These are phyloP conservation scores for Trichophyton mentagrophytes DNA, from an alignment of 2,329 filamentous ascomycete species.

Conservation along the genomic window DNA sequence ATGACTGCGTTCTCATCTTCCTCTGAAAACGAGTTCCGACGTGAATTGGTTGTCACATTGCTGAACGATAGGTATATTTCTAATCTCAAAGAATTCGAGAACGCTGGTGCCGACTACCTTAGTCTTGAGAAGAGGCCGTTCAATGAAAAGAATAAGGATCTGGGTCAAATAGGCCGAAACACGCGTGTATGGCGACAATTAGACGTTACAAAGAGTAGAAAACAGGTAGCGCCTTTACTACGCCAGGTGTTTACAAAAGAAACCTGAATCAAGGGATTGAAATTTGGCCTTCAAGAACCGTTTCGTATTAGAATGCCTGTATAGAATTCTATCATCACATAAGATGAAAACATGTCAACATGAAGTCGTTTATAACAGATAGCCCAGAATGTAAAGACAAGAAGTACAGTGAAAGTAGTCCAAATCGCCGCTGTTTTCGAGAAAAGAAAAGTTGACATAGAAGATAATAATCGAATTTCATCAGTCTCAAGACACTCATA, in stretches of 20 bases:
- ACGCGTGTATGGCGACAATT: conserved; percentile 44
- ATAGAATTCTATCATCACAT: neutral
- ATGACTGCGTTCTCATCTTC: conserved; percentile 45
- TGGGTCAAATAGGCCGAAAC: conserved; percentile 21
- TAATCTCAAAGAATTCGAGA: conserved; percentile 36
- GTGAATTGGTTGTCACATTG: conserved; percentile 40
- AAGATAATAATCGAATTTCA: neutral
- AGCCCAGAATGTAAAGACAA: neutral
- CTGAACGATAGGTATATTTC: conserved; percentile 30
- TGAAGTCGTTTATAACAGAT: neutral
- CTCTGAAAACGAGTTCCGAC: conserved; percentile 32
- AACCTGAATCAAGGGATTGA: neutral
- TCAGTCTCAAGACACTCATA: neutral
- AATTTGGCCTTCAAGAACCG: neutral
- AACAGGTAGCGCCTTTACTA: conserved; percentile 49
- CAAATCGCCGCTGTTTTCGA: neutral
- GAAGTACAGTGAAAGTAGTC: neutral
- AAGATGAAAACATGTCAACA: neutral
- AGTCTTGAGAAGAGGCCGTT: conserved; percentile 23
- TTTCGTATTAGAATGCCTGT: neutral
- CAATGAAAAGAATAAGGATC: conserved; percentile 13
- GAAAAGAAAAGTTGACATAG: neutral
- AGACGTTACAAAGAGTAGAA: conserved; percentile 47
- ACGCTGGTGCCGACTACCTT: conserved; percentile 33
- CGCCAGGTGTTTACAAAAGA: conserved; percentile 28